Base-by-base conservation (phyloP, 1,284 basidiomycete genomes). In the Irpex sp. region DNA sequence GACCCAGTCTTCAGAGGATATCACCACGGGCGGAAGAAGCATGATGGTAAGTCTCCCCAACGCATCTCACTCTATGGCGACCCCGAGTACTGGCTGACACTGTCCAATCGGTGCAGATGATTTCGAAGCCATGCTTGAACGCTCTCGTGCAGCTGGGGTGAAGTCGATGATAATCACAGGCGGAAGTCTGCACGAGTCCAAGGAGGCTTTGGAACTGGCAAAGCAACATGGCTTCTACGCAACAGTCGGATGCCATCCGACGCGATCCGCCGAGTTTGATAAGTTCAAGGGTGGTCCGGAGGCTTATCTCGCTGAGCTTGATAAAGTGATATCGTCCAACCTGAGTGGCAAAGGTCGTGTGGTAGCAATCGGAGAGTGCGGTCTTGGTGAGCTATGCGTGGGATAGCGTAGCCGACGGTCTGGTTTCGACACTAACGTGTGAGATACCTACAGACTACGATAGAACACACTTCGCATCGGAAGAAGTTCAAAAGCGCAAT, bases 171-270 rank as follows among this genome's bases (percentile, higher is more conserved):
- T 96, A 66, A 83, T 96, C 60, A 96, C 94, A 1, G 93, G 93
- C 0, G 89, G 90, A 0, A 91, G 85, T 62, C 76, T 96, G 9
- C 71, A 77, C 5, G 93, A 95, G 73, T 89, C 88, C 2, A 75
- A 76, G 61, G 74, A 85, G 19, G 91, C 91, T 0, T 69, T 94
- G 36, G 73, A 78, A 13, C 75, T 96, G 15, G 90, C 92, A 1
- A 77, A 79, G 62, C 70, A 86, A 68, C 79, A 86, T 64, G 79
- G 81, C 5, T 75, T 94, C 17, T 93, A 89, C 72, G 85, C 87
- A 6, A 96, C 94, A 0, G 86, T 90, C 1, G 94, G 94, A 17
- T 92, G 91, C 67, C 94, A 97, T 75, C 94, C 94, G 0, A 96
- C 93, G 5, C 88, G 92, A n/a, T 87, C 91, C 0, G 75, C 71